Base-by-base conservation (phyloP, 257 asterid genomes). In the Solanum sejunctum region DNA sequence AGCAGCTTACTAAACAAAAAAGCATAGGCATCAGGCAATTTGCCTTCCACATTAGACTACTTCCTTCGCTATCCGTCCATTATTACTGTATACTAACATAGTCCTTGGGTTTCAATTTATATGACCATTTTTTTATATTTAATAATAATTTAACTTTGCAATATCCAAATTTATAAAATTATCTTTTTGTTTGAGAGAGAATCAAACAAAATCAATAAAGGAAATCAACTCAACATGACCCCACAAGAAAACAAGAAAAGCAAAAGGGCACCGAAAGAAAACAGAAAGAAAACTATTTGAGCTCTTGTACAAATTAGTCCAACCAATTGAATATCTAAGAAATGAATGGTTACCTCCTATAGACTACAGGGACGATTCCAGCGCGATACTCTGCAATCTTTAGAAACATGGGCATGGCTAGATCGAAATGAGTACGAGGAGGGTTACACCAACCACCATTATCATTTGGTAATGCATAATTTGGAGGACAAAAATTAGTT, bases 391-490 rank as follows among this genome's bases (percentile, higher is more conserved):
- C 87, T 0, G 95, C 94, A 36, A 92, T 86, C 85, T 89, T 84
- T 61, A 91, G 93, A 85, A 92, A 92, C 94, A 92, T 92, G 11
- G 95, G 95, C 94, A 91, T 90, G 47, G 95, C 90, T 1, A 92
- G 94, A 16, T 92, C 95, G 51, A 92, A 92, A 84, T 92, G 95
- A 8, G 92, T 43, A 8, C 94, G 92, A 66, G 94, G 95, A 58
- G 95, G 95, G 87, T 92, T 92, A 90, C 95, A 92, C 93, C 93
- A 92, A 4, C 95, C 95, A 49, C 95, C 95, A n/a, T 86, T 84
- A 88, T 92, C 92, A 77, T 82, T 92, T 63, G 95, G 91, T 85
- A 88, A 83, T 7, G 93, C 92, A 57, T 73, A 89, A 81, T 92
- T 91, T 1, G 95, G 93, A 23, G 95, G 95, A 89, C 95, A 92